Conservation (phyloP, 163 green algal genomes). For the Chloromonas sp. region DNA sequence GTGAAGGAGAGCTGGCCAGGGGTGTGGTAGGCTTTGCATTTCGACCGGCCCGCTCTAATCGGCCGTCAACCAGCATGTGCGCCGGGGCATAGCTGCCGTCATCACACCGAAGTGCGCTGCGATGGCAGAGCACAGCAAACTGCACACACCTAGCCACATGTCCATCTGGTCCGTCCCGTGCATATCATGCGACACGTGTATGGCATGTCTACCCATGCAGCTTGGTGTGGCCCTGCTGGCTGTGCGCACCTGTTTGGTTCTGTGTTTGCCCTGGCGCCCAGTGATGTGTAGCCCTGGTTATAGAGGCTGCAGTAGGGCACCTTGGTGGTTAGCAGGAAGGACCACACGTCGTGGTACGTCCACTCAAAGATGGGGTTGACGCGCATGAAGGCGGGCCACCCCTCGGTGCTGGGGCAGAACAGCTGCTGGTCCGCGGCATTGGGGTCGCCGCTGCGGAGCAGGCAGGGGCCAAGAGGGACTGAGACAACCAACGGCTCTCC, state of each 20-base stretch:
- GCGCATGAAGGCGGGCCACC: conserved; percentile 95
- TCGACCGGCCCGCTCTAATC: conserved; percentile 70
- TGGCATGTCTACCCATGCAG: too few relatives aligned
- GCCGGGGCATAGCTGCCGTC: conserved; percentile 78
- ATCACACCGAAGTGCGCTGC: conserved; percentile 48
- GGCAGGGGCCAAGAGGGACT: neutral
- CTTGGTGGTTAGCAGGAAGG: conserved; percentile 52
- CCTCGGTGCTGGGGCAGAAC: conserved; percentile 79
- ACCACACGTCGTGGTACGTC: conserved; percentile 88
- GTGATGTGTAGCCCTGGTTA: conserved; percentile 79
- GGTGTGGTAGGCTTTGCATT: neutral
- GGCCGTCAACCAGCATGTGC: conserved; percentile 65
- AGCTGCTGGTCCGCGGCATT: conserved; percentile 78
- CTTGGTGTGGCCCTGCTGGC: neutral
- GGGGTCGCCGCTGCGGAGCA: conserved; percentile 64
- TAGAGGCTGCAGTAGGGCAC: conserved; percentile 85
- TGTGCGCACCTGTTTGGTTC: conserved; percentile 56
- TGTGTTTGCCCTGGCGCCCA: conserved; percentile 70
- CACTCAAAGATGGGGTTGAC: conserved; percentile 95
- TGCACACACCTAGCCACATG: neutral
- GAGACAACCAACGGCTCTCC: too few relatives aligned
- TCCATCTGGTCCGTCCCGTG: too few relatives aligned
- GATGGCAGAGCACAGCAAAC: neutral
- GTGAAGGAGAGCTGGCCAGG: neutral
- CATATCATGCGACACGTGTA: too few relatives aligned